A percentile compares a stretch with the other conserved stretches of the same genome.
Evolutionary conservation across 805 yeast genomes (phyloP).

Genomic region (Vanderwaltozyma yarrowii): DNA sequence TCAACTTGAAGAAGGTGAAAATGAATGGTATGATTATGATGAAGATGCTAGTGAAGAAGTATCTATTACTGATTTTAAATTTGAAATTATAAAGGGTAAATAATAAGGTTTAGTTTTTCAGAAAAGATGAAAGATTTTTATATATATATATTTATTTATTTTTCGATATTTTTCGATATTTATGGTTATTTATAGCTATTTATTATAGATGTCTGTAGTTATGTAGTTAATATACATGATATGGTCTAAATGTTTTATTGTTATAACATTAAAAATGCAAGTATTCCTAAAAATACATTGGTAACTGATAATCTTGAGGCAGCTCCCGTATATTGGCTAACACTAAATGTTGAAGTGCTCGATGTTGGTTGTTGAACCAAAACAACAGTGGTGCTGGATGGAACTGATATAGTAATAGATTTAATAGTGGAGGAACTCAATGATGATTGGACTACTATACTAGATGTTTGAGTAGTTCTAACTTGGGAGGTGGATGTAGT

Average conservation of each 20-base stretch:
- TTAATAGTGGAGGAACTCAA: no score
- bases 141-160: background rate
- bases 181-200: no score
- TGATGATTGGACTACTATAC: no score
- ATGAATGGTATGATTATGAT: slow-evolving; percentile 94
- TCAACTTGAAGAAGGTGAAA: slow-evolving; percentile 54
- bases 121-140: background rate
- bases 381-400: no score
- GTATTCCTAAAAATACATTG: background rate
- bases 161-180: no score
- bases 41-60: slow-evolving; percentile 76
- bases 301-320: slow-evolving; percentile 1
- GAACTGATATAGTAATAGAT: no score
- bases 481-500: no score
- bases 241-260: no score
- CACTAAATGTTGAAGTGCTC: no score
- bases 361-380: no score
- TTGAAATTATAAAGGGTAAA: slow-evolving; percentile 42
- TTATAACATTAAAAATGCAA: background rate
- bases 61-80: slow-evolving; percentile 60
- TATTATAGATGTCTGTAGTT: background rate
- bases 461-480: no score
- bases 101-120: background rate
- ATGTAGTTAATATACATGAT: background rate
- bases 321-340: slow-evolving; percentile 8